Evolutionary conservation across 352 stramenopile species (phyloP), one percentile per base, ranked within the genome.

Genomic region (Globisporangium megalacanthum): DNA sequence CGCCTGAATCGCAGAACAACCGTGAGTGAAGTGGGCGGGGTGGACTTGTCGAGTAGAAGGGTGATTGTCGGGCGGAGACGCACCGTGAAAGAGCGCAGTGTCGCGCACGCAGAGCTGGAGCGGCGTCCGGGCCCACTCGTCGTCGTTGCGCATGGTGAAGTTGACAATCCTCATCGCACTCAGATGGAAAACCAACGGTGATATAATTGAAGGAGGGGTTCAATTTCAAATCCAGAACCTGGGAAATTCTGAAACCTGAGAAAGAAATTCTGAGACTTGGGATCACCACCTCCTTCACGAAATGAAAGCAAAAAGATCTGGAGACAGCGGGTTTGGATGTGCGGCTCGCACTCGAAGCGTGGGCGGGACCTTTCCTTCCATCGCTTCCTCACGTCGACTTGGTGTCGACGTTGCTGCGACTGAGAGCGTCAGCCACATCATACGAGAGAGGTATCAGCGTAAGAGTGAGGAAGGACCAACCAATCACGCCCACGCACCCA

Each of bases 1-100:
- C 73, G 11, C 75, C 75, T 85, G n/a, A 37, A 54, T 37, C 14
- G 13, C 11, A 25, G 4, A 29, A 9, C 22, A 11, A 19, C 3
- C 13, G 29, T 51, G 46, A 51, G 46, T 13, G 15, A 14, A 19
- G 25, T 29, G 6, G 6, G 22, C 13, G 47, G 15, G 11, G 3
- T 17, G 9, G 25, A 4, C 25, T 29, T 29, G 25, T 6, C 19
- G 49, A 13, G 6, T 4, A 6, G 9, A 4, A 14, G 10, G 10
- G 10, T 37, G 10, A 15, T 14, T 10, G 56, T 42, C 3, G 7
- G 3, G 17, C 37, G 19, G 7, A 39, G 0, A 58, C 51, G n/a
- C 54, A 87, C 81, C 78, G 49, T 89, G 81, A 56, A 89, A 89
- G 39, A 91, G 73, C 58, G 83, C 60, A 5, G 77, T 49, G 39